Percentiles rank a stretch among this genome's conserved stretches.
phyloP scores from a whole-genome alignment of 108 stramenopile species.

The Cylindrotheca fusiformis region DNA sequence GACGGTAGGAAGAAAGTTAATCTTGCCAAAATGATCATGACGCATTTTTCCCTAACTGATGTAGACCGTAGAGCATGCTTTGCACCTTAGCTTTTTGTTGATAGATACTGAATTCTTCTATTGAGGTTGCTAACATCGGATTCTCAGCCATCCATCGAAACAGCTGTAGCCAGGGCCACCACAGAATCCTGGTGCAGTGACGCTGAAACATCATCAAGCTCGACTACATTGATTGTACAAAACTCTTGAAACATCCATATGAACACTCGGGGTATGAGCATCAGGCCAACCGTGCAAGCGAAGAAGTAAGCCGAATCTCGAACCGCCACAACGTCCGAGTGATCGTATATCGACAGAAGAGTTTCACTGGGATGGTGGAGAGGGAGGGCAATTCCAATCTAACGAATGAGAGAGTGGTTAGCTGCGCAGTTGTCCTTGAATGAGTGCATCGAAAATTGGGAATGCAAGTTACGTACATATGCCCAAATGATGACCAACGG shows the following conservation, averaged over 20 bases:
- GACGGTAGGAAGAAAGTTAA: constrained; percentile 1
- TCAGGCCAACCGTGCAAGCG: constrained; percentile 27
- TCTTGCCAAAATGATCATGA: background rate
- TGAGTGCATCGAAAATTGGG: no score
- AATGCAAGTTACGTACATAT: constrained; percentile 18
- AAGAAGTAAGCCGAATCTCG: constrained; percentile 38
- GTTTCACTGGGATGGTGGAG: constrained; percentile 29
- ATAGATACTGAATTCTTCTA: background rate
- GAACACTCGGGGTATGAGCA: constrained; percentile 36
- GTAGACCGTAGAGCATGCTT: background rate
- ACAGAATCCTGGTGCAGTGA: constrained; percentile 1
- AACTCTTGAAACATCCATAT: constrained; percentile 47
- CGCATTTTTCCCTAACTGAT: background rate
- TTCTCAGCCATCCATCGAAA: constrained; percentile 2
- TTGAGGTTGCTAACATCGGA: background rate
- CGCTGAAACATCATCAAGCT: constrained; percentile 30
- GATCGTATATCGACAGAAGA: constrained; percentile 34
- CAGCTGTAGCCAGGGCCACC: constrained; percentile 1
- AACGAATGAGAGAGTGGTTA: no score
- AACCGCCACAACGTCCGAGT: constrained; percentile 32
- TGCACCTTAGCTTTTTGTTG: background rate
- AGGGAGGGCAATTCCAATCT: constrained; percentile 26
- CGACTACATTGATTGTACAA: constrained; percentile 49
- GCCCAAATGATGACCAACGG: constrained; percentile 47
- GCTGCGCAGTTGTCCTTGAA: no score